phyloP scores from a whole-genome alignment of 768 basidiomycete genomes.

The Candolleomyces efflorescens region DNA sequence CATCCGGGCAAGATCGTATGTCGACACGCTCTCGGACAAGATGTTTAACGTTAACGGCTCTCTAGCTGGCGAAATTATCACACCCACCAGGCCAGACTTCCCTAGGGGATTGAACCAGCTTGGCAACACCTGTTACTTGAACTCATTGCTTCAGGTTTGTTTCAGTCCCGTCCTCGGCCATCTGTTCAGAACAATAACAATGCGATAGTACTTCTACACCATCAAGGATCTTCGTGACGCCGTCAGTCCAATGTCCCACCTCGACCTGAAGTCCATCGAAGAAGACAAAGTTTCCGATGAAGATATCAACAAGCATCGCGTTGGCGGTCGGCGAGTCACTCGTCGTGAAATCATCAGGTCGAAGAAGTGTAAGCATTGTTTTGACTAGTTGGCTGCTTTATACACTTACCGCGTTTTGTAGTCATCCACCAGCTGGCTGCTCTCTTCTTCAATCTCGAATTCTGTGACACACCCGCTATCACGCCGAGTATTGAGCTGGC shows the following conservation, averaged over 20 bases:
- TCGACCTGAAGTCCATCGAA: conserved; percentile 50
- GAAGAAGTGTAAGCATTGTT: conserved; percentile 62
- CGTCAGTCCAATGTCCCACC: conserved; percentile 54
- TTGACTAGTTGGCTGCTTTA: background rate
- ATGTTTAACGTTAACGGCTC: conserved; percentile 2
- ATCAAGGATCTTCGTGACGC: conserved; percentile 84
- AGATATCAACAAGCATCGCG: conserved; percentile 77
- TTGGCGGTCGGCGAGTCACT: conserved; percentile 83
- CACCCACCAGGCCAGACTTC: conserved; percentile 55
- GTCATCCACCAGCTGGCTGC: conserved; percentile 78
- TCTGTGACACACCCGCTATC: conserved; percentile 58
- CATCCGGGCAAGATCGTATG: conserved; percentile 74
- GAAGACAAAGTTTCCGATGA: conserved; percentile 77
- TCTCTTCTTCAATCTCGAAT: conserved; percentile 75
- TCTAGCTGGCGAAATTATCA: conserved; percentile 61
- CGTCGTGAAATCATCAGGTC: conserved; percentile 78
- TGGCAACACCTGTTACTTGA: conserved; percentile 86
- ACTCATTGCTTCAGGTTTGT: conserved; percentile 68
- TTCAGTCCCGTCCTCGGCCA: background rate
- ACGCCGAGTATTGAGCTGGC: conserved; percentile 85
- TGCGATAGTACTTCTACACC: conserved; percentile 88
- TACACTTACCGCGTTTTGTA: conserved; percentile 26
- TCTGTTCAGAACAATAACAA: background rate
- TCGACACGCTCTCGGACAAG: conserved; percentile 12
- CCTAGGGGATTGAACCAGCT: conserved; percentile 87